Conservation (phyloP, 768 basidiomycete species). For the Russula lepida region DNA sequence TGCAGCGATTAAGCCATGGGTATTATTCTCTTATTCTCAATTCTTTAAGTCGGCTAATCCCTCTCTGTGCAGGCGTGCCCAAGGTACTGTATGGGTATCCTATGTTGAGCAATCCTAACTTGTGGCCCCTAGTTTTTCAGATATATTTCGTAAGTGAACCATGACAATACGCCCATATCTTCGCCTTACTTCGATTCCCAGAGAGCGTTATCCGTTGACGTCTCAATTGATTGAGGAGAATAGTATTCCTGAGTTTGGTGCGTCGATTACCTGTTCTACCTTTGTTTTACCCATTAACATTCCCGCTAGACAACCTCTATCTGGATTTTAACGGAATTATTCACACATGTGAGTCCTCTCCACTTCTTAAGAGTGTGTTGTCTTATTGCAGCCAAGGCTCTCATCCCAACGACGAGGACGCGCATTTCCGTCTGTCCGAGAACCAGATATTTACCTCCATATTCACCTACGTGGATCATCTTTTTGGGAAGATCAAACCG, state of each 20-base stretch:
- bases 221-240: constrained; percentile 98
- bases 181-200: constrained; percentile 27
- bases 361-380: background rate
- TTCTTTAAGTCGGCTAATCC: background rate
- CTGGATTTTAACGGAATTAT: constrained; percentile 94
- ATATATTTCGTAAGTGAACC: constrained; percentile 72
- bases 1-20: constrained; percentile 13
- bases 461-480: constrained; percentile 92
- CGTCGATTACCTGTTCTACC: constrained; percentile 21
- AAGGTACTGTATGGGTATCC: constrained; percentile 30
- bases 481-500: constrained; percentile 96
- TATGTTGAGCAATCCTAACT: background rate
- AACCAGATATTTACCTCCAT: constrained; percentile 97
- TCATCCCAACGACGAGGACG: constrained; percentile 94
- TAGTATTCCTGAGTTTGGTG: constrained; percentile 97
- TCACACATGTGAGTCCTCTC: constrained; percentile 51
- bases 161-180: background rate
- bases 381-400: constrained; percentile 43
- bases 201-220: constrained; percentile 95
- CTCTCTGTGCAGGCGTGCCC: constrained; percentile 35
- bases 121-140: constrained; percentile 70
- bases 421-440: constrained; percentile 91
- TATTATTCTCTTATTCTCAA: background rate
- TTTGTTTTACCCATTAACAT: constrained; percentile 17
- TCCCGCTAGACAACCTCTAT: constrained; percentile 68